Evolutionary conservation across 2,329 filamentous ascomycete species (phyloP), one percentile per base, ranked within the genome.

Genomic region (Aspergillus proliferans): DNA sequence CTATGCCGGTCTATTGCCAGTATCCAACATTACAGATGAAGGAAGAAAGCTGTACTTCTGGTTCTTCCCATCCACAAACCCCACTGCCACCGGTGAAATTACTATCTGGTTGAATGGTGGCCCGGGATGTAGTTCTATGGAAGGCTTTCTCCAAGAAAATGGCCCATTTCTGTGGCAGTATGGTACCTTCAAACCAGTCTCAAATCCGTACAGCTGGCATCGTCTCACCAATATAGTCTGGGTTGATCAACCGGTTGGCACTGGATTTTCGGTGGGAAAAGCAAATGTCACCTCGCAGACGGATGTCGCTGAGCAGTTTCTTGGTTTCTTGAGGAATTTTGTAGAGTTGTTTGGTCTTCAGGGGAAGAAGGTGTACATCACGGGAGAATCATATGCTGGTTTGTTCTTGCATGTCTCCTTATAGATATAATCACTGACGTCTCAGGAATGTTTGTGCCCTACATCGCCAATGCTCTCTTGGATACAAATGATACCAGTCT

Each of bases 281-380:
- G 77, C 82, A 3, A 87, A 78, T 1, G 85, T 85, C 14, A 82
- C 72, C 1, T 81, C 77, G 52, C 81, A 89, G 56, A 79, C 83
- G 41, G 85, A 90, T 54, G 77, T 84, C 1, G 86, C 86, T 0
- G 68, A 72, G 26, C 80, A 92, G 55, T 89, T 92, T 64, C 70
- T 87, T 18, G 85, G 85, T 45, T 93, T 90, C 70, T 90, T 85
- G 77, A 84, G 85, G 71, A 88, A 88, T 70, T 90, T 89, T 58
- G 71, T 88, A 50, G 73, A 87, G 38, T 82, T 81, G 0, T 90
- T 90, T 58, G 75, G 72, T 12, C 75, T 88, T 58, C 78, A 86
- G 34, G 79, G 80, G 24, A 82, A 79, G 60, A 87, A 86, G 57
- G 80, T 89, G 21, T 93, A 85, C 66, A 80, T 93, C 47, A 78